Evolutionary conservation across 192 early-diverging fungal genomes (phyloP).

Genomic region (Geranomyces michiganensis): DNA sequence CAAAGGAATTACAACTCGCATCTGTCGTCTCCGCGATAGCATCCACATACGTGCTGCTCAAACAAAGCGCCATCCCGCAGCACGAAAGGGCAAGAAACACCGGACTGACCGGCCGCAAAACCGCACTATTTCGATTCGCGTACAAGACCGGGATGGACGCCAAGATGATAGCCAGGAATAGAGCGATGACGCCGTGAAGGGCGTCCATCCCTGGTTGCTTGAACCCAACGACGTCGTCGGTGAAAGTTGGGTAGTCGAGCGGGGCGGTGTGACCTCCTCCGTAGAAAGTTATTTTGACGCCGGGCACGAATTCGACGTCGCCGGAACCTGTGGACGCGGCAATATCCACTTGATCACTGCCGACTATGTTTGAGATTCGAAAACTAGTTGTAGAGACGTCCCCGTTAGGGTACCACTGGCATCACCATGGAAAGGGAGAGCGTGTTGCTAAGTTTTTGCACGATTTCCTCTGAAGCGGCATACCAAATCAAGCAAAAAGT

Average conservation of each 20-base stretch:
- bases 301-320: not conserved
- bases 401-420: conserved; percentile 14
- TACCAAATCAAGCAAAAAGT: not conserved
- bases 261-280: not conserved
- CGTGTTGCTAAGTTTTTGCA: too few species aligned
- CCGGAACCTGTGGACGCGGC: not conserved
- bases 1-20: not conserved
- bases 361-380: conserved; percentile 5
- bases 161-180: not conserved
- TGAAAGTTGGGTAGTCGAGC: not conserved
- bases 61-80: conserved; percentile 14
- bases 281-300: not conserved
- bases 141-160: not conserved
- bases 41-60: conserved; percentile 10
- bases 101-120: conserved; percentile 13
- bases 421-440: not conserved
- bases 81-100: conserved; percentile 13
- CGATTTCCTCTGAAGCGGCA: too few species aligned
- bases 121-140: not conserved
- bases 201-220: not conserved
- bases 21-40: not conserved
- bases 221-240: conserved; percentile 23
- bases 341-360: not conserved
- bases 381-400: conserved; percentile 6
- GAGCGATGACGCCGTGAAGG: not conserved